Evolutionary conservation across 768 basidiomycete genomes (phyloP).

Genomic region (Infundibulicybe gibba): DNA sequence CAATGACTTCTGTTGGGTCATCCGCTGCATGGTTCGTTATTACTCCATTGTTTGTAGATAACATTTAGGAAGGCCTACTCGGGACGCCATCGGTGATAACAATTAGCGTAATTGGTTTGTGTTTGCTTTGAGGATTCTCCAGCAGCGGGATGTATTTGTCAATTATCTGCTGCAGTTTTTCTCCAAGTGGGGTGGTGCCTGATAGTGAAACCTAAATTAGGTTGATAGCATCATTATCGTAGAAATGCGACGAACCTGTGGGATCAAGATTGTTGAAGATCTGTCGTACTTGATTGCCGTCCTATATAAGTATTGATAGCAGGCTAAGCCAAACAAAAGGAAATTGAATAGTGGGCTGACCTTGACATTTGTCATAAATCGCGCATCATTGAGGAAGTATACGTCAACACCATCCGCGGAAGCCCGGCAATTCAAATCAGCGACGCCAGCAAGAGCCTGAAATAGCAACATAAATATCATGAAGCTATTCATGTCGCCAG

Average conservation of each 20-base stretch:
- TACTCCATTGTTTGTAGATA: background rate
- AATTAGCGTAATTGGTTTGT: background rate
- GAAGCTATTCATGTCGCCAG: background rate
- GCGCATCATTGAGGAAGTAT: constrained; percentile 1
- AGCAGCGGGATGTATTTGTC: constrained; percentile 12
- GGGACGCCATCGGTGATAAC: constrained; percentile 4
- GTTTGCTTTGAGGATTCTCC: constrained; percentile 10
- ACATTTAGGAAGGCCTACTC: background rate
- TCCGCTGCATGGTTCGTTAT: background rate
- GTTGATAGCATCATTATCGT: background rate
- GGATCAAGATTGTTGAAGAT: constrained; percentile 11
- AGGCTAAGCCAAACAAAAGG: background rate
- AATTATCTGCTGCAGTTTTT: constrained; percentile 10
- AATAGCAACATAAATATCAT: no score
- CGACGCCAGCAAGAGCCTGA: constrained; percentile 7
- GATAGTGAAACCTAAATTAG: background rate
- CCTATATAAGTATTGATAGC: constrained; percentile 2
- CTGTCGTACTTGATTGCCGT: constrained; percentile 4
- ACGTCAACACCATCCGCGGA: constrained; percentile 4
- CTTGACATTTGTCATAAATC: background rate
- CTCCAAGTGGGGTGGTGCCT: constrained; percentile 14
- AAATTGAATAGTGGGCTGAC: background rate
- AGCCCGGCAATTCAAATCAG: constrained; percentile 7
- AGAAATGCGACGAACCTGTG: constrained; percentile 4
- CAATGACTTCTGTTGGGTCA: background rate